Percentiles rank a stretch among this genome's conserved stretches.
Evolutionary conservation across 257 asterid species (phyloP).

Genomic region (Pogostemon cablin): DNA sequence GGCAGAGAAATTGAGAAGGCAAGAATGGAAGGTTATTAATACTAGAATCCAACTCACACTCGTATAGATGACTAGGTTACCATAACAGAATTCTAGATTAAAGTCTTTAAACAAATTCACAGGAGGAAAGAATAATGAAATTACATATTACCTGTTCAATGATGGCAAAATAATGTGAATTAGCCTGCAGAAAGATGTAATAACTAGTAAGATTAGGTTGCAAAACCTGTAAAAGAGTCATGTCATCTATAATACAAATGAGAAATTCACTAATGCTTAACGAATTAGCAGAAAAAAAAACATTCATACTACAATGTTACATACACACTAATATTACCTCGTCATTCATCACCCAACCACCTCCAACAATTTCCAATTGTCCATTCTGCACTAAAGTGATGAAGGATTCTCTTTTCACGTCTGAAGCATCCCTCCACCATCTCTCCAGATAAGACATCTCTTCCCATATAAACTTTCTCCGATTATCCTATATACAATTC

Average conservation of each 20-base stretch:
- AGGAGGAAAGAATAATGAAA: constrained; percentile 24
- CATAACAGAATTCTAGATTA: constrained; percentile 21
- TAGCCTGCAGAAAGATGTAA: constrained; percentile 72
- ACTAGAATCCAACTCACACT: constrained; percentile 14
- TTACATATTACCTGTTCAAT: constrained; percentile 79
- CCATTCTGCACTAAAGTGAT: constrained; percentile 78
- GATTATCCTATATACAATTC: constrained; percentile 57
- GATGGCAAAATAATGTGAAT: constrained; percentile 97
- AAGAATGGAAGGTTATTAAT: not conserved
- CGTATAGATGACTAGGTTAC: constrained; percentile 17
- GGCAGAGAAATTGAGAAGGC: not conserved
- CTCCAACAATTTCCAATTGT: constrained; percentile 97
- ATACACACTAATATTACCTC: constrained; percentile 60
- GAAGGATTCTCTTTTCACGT: constrained; percentile 66
- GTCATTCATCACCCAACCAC: constrained; percentile 99
- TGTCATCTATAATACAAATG: constrained; percentile 11
- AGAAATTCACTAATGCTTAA: not conserved
- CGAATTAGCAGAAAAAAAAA: not conserved
- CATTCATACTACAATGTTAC: not conserved
- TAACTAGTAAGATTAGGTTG: constrained; percentile 33
- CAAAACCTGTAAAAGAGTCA: constrained; percentile 17
- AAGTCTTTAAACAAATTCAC: constrained; percentile 21
- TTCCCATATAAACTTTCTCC: constrained; percentile 98
- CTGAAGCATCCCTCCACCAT: constrained; percentile 99
- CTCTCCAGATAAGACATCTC: constrained; percentile 98